Base-by-base conservation (phyloP, 768 basidiomycete genomes). In the Xerocomellus chrysenteron region DNA sequence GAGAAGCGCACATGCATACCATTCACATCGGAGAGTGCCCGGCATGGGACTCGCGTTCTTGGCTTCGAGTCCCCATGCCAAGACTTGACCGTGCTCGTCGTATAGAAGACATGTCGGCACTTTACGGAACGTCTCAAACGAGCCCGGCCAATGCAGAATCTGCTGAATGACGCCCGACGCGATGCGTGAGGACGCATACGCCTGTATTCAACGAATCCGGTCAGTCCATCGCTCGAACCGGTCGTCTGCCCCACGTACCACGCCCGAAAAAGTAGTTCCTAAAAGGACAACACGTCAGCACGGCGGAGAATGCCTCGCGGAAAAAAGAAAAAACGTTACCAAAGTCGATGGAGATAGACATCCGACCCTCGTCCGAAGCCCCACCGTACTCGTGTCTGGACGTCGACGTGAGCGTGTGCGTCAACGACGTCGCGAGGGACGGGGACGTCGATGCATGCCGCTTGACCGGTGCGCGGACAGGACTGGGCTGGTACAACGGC, bases 211-310 rank as follows among this genome's bases (percentile, higher is more conserved):
- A 32, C 45, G 43, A 50, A 42, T 46, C 24, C 6, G 51, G 62
- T 55, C 58, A 60, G 54, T 46, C 26, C n/a, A 36, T 37, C n/a
- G 10, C 35, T 10, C 37, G 36, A 55, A 16, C 13, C 5, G 16
- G n/a, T 26, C 19, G n/a, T 12, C 2, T 6, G 26, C 1, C 36
- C 52, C 51, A 81, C 89, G 73, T 69, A 91, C 90, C 56, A 93
- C 87, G 57, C 91, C 91, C 26, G 90, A 92, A 73, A 92, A 92
- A 5, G 90, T 93, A 3, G 91, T 92, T 72, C 90, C 90, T 92
- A 28, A 41, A 32, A 28, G 24, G 43, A 19, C 43, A 41, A 5
- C 44, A 30, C 17, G 42, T 55, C 19, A 50, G 41, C n/a, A 16
- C 16, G 8, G 2, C 1, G 21, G 26, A 36, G 6, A 0, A 10